Evolutionary conservation across 805 yeast species (phyloP).

Genomic region (Yarrowia sp.): DNA sequence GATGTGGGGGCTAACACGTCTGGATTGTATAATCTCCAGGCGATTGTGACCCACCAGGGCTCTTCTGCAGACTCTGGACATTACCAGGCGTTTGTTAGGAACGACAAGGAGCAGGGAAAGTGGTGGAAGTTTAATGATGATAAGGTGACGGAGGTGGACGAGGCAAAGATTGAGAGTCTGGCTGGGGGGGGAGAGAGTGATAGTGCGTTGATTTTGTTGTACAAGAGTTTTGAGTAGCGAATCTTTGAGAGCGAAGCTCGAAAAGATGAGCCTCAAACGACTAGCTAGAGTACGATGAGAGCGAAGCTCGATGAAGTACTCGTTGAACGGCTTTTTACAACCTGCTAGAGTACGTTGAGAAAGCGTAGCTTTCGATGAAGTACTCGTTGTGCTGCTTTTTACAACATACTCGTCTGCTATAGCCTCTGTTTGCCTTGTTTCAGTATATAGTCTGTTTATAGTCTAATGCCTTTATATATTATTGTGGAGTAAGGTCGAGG

Average conservation of each 20-base stretch:
- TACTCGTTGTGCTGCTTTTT: not conserved
- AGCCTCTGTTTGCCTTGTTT: no score
- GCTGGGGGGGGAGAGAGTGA: conserved; percentile 99
- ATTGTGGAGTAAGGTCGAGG: no score
- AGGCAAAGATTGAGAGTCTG: conserved; percentile 75
- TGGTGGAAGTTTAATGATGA: conserved; percentile 98
- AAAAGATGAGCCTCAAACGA: no score
- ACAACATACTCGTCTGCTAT: no score
- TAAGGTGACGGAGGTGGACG: conserved; percentile 71
- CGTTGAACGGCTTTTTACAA: not conserved
- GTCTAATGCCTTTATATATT: no score
- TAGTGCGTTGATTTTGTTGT: conserved; percentile 83
- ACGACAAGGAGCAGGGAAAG: conserved; percentile 56
- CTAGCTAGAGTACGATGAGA: not conserved
- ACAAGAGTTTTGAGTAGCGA: conserved; percentile 70
- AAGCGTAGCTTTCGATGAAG: not conserved
- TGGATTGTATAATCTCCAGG: conserved; percentile 76
- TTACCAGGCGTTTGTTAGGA: conserved; percentile 85
- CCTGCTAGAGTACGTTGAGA: not conserved
- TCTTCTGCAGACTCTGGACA: conserved; percentile 97
- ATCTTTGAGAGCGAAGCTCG: not conserved
- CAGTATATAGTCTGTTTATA: no score
- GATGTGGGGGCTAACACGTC: conserved; percentile 75
- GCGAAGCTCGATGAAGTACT: not conserved
- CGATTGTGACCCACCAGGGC: conserved; percentile 91